Conservation (phyloP, 169 alveolate genomes). For the Plasmodium billcollinsi region DNA sequence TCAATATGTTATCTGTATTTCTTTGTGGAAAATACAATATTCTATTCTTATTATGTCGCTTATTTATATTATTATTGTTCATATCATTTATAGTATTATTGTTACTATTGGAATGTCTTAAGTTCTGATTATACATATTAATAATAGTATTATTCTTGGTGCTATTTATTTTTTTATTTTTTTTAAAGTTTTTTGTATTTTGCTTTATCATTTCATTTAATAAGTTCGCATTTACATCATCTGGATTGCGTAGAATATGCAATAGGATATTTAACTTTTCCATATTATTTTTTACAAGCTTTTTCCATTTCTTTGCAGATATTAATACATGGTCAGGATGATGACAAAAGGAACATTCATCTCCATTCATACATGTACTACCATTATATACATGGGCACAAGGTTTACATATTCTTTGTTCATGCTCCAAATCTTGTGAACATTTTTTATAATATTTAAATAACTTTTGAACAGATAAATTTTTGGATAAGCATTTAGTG, state of each 20-base stretch:
- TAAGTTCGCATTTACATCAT: constrained; percentile 61
- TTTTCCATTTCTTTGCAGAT: constrained; percentile 76
- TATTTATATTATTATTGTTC: constrained; percentile 13
- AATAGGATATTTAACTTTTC: constrained; percentile 68
- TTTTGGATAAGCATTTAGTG: constrained; percentile 53
- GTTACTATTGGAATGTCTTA: constrained; percentile 4
- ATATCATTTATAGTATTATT: constrained; percentile 11
- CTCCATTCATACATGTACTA: constrained; percentile 73
- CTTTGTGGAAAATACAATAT: constrained; percentile 21
- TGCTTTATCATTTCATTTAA: constrained; percentile 69
- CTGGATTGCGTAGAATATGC: constrained; percentile 67
- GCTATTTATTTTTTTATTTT: constrained; percentile 38
- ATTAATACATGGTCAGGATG: constrained; percentile 76
- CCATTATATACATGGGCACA: constrained; percentile 78
- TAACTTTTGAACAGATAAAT: constrained; percentile 58
- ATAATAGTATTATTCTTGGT: constrained; percentile 18
- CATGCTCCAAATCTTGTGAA: constrained; percentile 75
- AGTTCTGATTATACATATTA: background rate
- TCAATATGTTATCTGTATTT: constrained; percentile 27
- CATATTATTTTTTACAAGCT: constrained; percentile 74
- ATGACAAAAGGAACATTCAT: constrained; percentile 70
- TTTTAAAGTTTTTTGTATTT: constrained; percentile 50
- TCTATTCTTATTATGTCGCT: constrained; percentile 41
- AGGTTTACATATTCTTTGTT: constrained; percentile 74
- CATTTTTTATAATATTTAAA: constrained; percentile 64